phyloP scores from a whole-genome alignment of 129 eudicot genomes.

The Saussurea involucrata region DNA sequence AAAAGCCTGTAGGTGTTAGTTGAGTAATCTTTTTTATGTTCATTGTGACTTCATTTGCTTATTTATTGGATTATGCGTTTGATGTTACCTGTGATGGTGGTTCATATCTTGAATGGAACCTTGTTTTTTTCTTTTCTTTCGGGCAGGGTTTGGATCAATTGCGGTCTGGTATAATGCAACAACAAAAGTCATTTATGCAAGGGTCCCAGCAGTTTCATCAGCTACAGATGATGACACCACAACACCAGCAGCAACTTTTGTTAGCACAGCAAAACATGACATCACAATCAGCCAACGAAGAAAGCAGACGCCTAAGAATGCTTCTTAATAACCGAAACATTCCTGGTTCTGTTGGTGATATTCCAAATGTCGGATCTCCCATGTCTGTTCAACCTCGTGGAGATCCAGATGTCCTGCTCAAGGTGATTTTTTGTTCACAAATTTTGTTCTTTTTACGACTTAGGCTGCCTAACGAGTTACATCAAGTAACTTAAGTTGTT shows the following conservation, averaged over 20 bases:
- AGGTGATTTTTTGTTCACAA: constrained; percentile 35
- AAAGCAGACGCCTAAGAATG: constrained; percentile 86
- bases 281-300: constrained; percentile 83
- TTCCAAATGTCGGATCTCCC: constrained; percentile 75
- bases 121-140: neutral
- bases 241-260: constrained; percentile 93
- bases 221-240: constrained; percentile 88
- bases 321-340: constrained; percentile 67
- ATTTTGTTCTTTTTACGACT: neutral
- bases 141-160: constrained; percentile 80
- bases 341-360: constrained; percentile 73
- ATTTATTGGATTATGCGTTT: no score
- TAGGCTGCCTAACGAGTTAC: neutral
- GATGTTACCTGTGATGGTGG: no score
- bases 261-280: constrained; percentile 90
- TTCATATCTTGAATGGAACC: no score
- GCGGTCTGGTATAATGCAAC: constrained; percentile 87
- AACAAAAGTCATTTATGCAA: constrained; percentile 90
- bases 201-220: constrained; percentile 90
- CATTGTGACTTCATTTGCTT: no score
- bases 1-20: neutral
- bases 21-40: neutral
- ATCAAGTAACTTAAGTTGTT: neutral
- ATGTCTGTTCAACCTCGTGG: constrained; percentile 73
- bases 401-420: constrained; percentile 73